Evolutionary conservation across 345 rosid species (phyloP).

Genomic region (Combretum micranthum): DNA sequence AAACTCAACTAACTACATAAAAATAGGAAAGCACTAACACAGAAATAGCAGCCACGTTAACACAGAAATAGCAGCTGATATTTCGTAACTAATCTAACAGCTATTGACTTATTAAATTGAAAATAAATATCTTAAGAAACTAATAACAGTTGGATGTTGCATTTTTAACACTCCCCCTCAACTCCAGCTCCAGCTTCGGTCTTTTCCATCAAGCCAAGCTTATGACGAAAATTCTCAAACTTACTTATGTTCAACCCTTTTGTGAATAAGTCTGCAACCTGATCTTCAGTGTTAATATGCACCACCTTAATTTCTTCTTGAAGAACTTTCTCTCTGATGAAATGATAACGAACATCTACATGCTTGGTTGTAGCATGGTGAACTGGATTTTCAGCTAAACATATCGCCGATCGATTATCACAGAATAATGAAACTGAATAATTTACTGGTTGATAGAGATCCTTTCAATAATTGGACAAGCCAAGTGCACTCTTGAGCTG

Average conservation of each 20-base stretch:
- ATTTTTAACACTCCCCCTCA: neutral
- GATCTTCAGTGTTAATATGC: neutral
- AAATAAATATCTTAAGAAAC: too few relatives aligned
- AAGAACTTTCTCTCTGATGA: neutral
- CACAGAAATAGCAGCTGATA: too few relatives aligned
- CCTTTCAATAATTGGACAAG: neutral
- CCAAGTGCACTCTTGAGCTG: slow-evolving; percentile 5
- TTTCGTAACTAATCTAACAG: too few relatives aligned
- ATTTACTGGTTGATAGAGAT: neutral
- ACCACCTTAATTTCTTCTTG: neutral
- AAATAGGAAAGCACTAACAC: too few relatives aligned
- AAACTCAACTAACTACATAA: too few relatives aligned
- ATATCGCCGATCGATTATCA: neutral
- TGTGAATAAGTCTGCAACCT: neutral
- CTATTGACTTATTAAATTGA: too few relatives aligned
- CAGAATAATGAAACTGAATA: neutral
- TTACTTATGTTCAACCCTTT: neutral
- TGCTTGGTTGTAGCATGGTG: slow-evolving; percentile 4
- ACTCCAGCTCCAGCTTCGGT: neutral
- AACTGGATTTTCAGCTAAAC: neutral
- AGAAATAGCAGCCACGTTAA: too few relatives aligned
- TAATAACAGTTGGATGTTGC: too few relatives aligned
- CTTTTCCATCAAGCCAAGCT: neutral
- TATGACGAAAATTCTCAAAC: neutral
- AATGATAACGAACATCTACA: neutral